Percentiles rank a stretch among this genome's conserved stretches.
phyloP scores from a whole-genome alignment of 2,329 filamentous ascomycete species.

The Aspergillus ochraceus region DNA sequence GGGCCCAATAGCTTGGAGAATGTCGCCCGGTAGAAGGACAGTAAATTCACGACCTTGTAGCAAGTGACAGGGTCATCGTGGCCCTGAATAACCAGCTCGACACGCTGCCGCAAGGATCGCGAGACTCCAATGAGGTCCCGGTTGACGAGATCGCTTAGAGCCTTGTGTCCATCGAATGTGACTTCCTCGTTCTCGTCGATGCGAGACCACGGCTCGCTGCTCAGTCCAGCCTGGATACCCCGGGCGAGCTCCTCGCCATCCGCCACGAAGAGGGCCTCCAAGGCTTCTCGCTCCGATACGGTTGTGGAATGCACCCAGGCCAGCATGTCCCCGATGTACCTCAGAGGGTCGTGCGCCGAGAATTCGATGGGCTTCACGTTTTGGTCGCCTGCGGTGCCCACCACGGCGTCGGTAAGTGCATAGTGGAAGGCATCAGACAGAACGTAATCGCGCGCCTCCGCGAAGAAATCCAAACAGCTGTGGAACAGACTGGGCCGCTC shows the following conservation, averaged over 20 bases:
- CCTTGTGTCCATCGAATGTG: conserved; percentile 75
- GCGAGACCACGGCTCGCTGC: conserved; percentile 80
- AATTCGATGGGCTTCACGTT: conserved; percentile 89
- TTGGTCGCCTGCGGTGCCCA: conserved; percentile 58
- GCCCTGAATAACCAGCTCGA: conserved; percentile 88
- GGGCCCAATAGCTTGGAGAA: conserved; percentile 76
- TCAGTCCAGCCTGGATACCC: conserved; percentile 74
- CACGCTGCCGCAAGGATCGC: conserved; percentile 79
- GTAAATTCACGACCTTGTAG: conserved; percentile 85
- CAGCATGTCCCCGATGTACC: conserved; percentile 95
- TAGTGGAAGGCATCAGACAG: conserved; percentile 86
- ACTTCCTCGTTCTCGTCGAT: conserved; percentile 58
- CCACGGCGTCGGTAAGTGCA: conserved; percentile 73
- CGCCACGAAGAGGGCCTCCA: conserved; percentile 87
- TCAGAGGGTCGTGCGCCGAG: conserved; percentile 83
- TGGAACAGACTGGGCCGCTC: conserved; percentile 90
- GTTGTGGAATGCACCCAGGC: conserved; percentile 94
- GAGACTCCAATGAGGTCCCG: conserved; percentile 79
- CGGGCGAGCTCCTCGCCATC: conserved; percentile 86
- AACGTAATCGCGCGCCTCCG: conserved; percentile 82
- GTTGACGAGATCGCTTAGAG: conserved; percentile 82
- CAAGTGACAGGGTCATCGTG: conserved; percentile 86
- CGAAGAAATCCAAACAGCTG: conserved; percentile 88
- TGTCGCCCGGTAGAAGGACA: conserved; percentile 84
- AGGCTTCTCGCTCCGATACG: conserved; percentile 87